Conservation (phyloP, 108 stramenopile genomes). For the Bacterosira constricta region DNA sequence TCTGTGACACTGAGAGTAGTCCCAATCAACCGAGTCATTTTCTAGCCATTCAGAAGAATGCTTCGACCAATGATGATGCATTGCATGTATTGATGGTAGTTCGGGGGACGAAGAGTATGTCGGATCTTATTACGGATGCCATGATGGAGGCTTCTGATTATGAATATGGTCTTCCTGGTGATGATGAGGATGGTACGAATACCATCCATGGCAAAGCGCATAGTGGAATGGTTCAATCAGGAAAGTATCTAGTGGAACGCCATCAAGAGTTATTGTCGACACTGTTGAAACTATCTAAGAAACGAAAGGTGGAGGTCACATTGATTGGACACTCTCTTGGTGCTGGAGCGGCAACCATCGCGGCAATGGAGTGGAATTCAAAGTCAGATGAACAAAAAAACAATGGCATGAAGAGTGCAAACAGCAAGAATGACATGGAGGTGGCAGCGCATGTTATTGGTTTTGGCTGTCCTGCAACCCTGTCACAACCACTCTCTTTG, state of each 20-base stretch:
- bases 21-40: slow-evolving; percentile 81
- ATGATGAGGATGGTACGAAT: neutral
- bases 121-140: slow-evolving; percentile 80
- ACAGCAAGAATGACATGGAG: slow-evolving; percentile 26
- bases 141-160: slow-evolving; percentile 69
- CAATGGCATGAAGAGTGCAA: neutral
- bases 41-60: slow-evolving; percentile 71
- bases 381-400: slow-evolving; percentile 22
- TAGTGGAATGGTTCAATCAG: slow-evolving; percentile 65
- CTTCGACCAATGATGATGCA: slow-evolving; percentile 47
- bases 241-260: slow-evolving; percentile 61
- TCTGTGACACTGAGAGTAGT: slow-evolving; percentile 54
- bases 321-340: slow-evolving; percentile 79
- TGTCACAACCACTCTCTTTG: slow-evolving; percentile 62
- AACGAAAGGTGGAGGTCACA: slow-evolving; percentile 64
- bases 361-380: slow-evolving; percentile 71
- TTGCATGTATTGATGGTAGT: slow-evolving; percentile 78
- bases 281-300: slow-evolving; percentile 51
- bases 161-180: slow-evolving; percentile 21
- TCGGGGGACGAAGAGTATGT: slow-evolving; percentile 80
- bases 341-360: slow-evolving; percentile 80
- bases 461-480: slow-evolving; percentile 81
- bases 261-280: slow-evolving; percentile 60
- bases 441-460: slow-evolving; percentile 63
- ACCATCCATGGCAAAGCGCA: slow-evolving; percentile 67